phyloP scores from a whole-genome alignment of 345 rosid species.

The Hibiscus syriacus region DNA sequence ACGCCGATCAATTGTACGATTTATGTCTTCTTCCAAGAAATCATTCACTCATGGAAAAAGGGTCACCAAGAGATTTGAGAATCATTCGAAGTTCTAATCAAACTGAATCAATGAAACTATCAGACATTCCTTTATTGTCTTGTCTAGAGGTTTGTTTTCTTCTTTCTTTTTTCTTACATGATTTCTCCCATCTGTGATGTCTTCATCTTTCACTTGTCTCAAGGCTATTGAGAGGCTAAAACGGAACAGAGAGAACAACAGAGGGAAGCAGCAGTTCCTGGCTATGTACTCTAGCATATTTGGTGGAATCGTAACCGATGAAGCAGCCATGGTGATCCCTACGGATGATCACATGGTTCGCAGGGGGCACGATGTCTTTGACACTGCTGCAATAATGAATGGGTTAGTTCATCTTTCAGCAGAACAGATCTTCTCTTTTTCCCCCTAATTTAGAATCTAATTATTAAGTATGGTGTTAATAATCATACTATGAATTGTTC shows the following conservation, averaged over 20 bases:
- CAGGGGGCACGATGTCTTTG: conserved; percentile 93
- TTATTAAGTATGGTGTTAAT: background rate
- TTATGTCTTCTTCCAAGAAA: background rate
- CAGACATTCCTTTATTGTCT: conserved; percentile 52
- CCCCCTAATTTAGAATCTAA: background rate
- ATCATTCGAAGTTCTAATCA: conserved; percentile 20
- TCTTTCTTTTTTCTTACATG: conserved; percentile 2
- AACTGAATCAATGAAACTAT: conserved; percentile 22
- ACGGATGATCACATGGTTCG: conserved; percentile 95
- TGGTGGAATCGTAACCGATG: conserved; percentile 75
- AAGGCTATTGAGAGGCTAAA: conserved; percentile 65
- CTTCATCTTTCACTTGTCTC: background rate
- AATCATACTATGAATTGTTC: background rate
- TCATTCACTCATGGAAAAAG: conserved; percentile 15
- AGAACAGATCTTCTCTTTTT: background rate
- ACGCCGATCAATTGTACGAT: conserved; percentile 3
- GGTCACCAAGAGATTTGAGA: conserved; percentile 11
- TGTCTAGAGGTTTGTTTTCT: conserved; percentile 58
- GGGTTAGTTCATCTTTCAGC: conserved; percentile 44
- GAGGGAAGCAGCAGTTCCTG: conserved; percentile 47
- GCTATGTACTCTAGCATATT: conserved; percentile 89
- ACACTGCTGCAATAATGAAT: conserved; percentile 68
- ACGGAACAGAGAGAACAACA: conserved; percentile 29
- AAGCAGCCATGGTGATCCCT: conserved; percentile 80
- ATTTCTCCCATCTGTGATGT: background rate